Evolutionary conservation across 2,329 filamentous ascomycete species (phyloP), one percentile per base, ranked within the genome.

Genomic region (Geoglossum cookeanum): DNA sequence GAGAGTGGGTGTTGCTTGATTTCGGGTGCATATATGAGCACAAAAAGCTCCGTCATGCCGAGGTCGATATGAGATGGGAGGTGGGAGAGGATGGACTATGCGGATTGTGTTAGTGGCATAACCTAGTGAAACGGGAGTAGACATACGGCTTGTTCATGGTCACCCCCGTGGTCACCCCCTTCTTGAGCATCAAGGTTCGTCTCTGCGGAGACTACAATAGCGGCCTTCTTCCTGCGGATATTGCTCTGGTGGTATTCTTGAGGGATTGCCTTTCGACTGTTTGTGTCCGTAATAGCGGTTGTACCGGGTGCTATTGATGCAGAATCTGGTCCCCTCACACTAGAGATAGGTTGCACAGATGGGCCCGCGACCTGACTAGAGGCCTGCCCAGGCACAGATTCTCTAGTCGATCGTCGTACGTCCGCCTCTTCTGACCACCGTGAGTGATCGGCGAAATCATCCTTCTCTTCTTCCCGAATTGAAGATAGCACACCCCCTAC

Each of bases 391-490:
- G 49, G 22, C 1, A 15, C 32, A 17, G 30, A 37, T 30, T 30
- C 49, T 53, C 9, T 8, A 3, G 49, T 32, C n/a, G 22, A 35
- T 53, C 49, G 30, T 51, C 47, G 42, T 33, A 22, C 44, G 22
- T 45, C 84, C 27, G 84, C 87, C 71, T 96, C 90, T 68, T 96
- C 89, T 13, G 85, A 89, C 91, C 91, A 96, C 56, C 87, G 82
- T 67, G 87, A 85, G 70, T 92, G 87, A 68, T 96, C 91, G 61
- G 81, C 83, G 68, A 85, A 92, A 55, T 84, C 84, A 60, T 80
- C 78, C 66, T 81, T 83, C 66, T 90, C 86, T 66, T 94, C 89
- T 67, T 95, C 87, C 57, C 85, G 79, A 62, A 94, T 92, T 15
- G 86, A 83, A 57, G 84, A 84, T 62, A 96, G 74, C 30, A 88